Base-by-base conservation (phyloP, 139 green algal species). In the Picochlorum sp. region DNA sequence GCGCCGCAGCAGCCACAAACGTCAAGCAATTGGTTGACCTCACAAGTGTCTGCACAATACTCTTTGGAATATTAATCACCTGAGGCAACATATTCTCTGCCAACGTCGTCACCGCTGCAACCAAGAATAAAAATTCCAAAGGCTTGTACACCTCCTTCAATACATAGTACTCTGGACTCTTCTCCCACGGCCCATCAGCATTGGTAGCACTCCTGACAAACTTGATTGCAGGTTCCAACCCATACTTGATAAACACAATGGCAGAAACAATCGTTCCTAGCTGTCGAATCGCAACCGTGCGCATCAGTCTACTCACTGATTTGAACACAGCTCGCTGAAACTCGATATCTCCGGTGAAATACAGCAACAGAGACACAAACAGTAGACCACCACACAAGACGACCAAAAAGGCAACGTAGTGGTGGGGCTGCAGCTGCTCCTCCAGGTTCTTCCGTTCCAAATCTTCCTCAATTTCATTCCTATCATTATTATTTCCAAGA, bases 11-110 rank as follows among this genome's bases (percentile, higher is more conserved):
- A 30, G 92, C 74, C 38, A 96, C 86, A 76, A 95, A 95, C 24
- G 77, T 89, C 23, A 92, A 76, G 20, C 79, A 89, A 50, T 94
- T 76, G 15, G 86, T 90, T 45, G 80, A 85, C 20, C 81, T 80
- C 37, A 95, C 87, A 57, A 95, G 67, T 23, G 69, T 82, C 21
- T 73, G 58, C 26, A 73, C 38, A 21, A 73, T 77, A 50, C 38
- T 70, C 67, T 90, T 88, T 4, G 84, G 82, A 15, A 96, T 75
- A 15, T 77, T 72, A 26, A 95, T 85, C 14, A 96, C 76, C 64
- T 88, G 85, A 13, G 89, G 87, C 69, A 95, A 66, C 51, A 94
- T 90, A 41, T 86, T 83, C 58, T 96, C 89, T 2, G 83, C 86
- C 16, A 96, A 72, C 11, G 87, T 93, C 56, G 86, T 89, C 65